Percentiles rank a stretch among this genome's conserved stretches.
Evolutionary conservation across 179 eudicot species (phyloP).

Genomic region (Heliamphora pulchella): DNA sequence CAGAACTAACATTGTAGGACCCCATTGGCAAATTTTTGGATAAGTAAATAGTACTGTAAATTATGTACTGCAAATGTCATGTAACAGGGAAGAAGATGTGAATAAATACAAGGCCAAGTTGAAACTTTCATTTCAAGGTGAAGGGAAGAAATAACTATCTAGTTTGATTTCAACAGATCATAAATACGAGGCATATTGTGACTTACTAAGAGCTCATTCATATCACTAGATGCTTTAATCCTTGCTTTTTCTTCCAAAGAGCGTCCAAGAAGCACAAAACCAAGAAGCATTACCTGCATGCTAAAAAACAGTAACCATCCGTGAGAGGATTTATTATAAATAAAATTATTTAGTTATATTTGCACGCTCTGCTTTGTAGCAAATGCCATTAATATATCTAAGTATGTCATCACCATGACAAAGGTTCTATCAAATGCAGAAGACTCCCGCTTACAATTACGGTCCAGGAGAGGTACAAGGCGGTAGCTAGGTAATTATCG

Average conservation of each 20-base stretch:
- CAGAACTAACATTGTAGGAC: neutral
- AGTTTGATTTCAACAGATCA: neutral
- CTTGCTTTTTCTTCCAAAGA: conserved; percentile 90
- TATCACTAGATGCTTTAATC: conserved; percentile 86
- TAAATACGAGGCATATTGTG: neutral
- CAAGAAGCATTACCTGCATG: conserved; percentile 99
- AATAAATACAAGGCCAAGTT: neutral
- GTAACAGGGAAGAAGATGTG: neutral
- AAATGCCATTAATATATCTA: neutral
- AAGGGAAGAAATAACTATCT: neutral
- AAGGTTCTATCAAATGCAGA: neutral
- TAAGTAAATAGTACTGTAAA: neutral
- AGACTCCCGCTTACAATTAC: neutral
- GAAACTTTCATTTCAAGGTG: neutral
- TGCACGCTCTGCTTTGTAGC: neutral
- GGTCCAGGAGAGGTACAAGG: neutral
- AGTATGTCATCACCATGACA: neutral
- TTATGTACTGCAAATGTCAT: neutral
- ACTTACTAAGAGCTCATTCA: conserved; percentile 93
- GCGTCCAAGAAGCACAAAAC: conserved; percentile 90
- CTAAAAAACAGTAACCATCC: conserved; percentile 44
- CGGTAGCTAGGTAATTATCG: neutral
- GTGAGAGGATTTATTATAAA: conserved; percentile 19
- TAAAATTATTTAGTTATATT: neutral
- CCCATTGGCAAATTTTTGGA: neutral